Percentiles rank a stretch among this genome's conserved stretches.
phyloP scores from a whole-genome alignment of 805 yeast genomes.

The Pachysolen tannophilus region DNA sequence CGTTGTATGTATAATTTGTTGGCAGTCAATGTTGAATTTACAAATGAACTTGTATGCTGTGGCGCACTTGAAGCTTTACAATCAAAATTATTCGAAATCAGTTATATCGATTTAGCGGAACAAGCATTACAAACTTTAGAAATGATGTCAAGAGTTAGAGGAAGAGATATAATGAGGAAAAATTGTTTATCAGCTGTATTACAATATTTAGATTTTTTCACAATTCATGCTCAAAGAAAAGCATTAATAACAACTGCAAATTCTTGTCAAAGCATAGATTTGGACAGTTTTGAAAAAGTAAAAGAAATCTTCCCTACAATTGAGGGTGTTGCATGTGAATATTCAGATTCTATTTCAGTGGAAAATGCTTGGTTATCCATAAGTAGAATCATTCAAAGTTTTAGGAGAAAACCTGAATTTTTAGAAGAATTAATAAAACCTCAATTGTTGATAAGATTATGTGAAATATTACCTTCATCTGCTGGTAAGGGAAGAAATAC shows the following conservation, averaged over 20 bases:
- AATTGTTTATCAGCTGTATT: slow-evolving; percentile 62
- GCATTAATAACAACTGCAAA: slow-evolving; percentile 69
- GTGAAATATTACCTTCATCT: slow-evolving; percentile 19
- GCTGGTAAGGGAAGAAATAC: slow-evolving; percentile 14
- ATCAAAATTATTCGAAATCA: slow-evolving; percentile 60
- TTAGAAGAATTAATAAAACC: slow-evolving; percentile 36
- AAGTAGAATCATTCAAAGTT: slow-evolving; percentile 46
- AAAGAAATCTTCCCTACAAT: slow-evolving; percentile 52
- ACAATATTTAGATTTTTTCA: slow-evolving; percentile 77
- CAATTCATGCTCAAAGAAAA: slow-evolving; percentile 81
- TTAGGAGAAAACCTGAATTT: slow-evolving; percentile 30
- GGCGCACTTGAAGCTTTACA: slow-evolving; percentile 63
- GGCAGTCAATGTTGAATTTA: slow-evolving; percentile 63
- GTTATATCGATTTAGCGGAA: slow-evolving; percentile 86
- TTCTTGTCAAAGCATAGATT: slow-evolving; percentile 44
- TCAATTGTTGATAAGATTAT: slow-evolving; percentile 25
- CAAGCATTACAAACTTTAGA: slow-evolving; percentile 77
- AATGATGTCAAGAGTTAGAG: slow-evolving; percentile 49
- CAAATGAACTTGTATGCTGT: slow-evolving; percentile 51
- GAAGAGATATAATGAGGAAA: slow-evolving; percentile 42
- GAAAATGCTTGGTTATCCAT: slow-evolving; percentile 64
- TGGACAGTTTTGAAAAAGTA: slow-evolving; percentile 36
- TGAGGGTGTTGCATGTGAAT: slow-evolving; percentile 44
- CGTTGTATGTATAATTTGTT: slow-evolving; percentile 75
- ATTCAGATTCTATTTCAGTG: slow-evolving; percentile 49